phyloP scores from a whole-genome alignment of 352 stramenopile genomes.

The Phytopythium sindhum region DNA sequence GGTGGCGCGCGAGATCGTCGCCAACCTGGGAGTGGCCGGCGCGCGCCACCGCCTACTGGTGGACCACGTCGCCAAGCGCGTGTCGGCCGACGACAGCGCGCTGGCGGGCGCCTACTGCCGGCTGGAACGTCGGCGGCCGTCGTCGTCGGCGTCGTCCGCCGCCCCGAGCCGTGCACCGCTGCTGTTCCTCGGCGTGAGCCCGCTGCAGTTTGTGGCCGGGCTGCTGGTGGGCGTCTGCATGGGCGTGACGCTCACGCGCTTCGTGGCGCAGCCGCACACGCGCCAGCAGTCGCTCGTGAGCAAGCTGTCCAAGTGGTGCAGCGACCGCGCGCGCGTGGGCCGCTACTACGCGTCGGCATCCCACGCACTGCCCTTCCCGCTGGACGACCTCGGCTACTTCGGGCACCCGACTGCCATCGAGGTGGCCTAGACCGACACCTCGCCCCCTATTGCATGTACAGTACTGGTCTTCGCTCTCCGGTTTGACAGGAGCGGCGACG shows the following conservation, averaged over 20 bases:
- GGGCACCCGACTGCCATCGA: constrained; percentile 34
- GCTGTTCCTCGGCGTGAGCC: constrained; percentile 7
- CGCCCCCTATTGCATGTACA: not conserved
- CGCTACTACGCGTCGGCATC: constrained; percentile 14
- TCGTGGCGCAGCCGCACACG: constrained; percentile 9
- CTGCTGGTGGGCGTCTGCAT: constrained; percentile 40
- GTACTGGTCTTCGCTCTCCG: not conserved
- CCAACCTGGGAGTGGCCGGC: constrained; percentile 29
- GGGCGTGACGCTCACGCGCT: constrained; percentile 15
- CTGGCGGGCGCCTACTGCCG: not conserved
- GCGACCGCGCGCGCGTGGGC: constrained; percentile 17
- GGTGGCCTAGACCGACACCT: constrained; percentile 19
- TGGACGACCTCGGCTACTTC: constrained; percentile 34
- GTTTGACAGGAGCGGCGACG: no score
- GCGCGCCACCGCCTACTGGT: constrained; percentile 23
- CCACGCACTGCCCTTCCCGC: constrained; percentile 24
- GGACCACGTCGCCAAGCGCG: constrained; percentile 8
- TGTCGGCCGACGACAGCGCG: constrained; percentile 2
- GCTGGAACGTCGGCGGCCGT: not conserved
- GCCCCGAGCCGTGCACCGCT: not conserved
- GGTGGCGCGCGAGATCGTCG: constrained; percentile 37
- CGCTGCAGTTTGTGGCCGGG: constrained; percentile 39
- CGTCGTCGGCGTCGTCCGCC: no score
- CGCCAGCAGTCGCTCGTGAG: constrained; percentile 18
- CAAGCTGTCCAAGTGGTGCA: constrained; percentile 31